Conservation (phyloP, 73 alveolate species). For the Paramecium octaurelia region DNA sequence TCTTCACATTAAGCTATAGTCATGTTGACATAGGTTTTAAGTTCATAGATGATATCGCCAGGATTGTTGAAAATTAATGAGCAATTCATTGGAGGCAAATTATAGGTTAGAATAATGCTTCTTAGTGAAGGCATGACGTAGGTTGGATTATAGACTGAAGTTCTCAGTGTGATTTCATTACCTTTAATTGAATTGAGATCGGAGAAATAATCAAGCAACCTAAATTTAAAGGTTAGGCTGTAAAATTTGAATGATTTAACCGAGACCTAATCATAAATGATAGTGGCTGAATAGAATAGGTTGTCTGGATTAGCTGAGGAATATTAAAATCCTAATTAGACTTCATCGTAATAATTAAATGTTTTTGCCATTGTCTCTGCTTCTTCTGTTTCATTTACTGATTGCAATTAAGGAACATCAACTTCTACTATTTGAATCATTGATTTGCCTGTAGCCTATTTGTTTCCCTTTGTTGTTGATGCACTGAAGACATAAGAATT, state of each 20-base stretch:
- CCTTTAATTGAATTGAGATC: neutral
- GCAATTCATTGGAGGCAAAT: neutral
- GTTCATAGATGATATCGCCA: neutral
- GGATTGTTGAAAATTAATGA: neutral
- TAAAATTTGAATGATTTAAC: neutral
- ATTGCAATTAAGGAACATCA: neutral
- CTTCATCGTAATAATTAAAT: neutral
- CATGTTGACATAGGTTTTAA: neutral
- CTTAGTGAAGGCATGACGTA: neutral
- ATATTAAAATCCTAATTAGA: neutral
- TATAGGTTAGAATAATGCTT: neutral
- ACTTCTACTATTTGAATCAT: slow-evolving; percentile 19
- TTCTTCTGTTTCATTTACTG: neutral
- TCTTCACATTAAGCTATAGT: neutral
- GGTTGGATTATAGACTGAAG: neutral
- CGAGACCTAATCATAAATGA: neutral
- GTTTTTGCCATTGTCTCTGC: neutral
- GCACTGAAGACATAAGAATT: neutral
- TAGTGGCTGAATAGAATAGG: neutral
- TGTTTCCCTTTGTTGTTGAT: neutral
- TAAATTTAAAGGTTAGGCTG: neutral
- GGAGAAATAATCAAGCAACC: slow-evolving; percentile 9
- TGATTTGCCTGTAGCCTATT: neutral
- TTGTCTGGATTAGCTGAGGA: neutral
- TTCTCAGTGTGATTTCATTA: neutral